Evolutionary conservation across 805 yeast genomes (phyloP).

Genomic region (Saturnispora kantuleensis): DNA sequence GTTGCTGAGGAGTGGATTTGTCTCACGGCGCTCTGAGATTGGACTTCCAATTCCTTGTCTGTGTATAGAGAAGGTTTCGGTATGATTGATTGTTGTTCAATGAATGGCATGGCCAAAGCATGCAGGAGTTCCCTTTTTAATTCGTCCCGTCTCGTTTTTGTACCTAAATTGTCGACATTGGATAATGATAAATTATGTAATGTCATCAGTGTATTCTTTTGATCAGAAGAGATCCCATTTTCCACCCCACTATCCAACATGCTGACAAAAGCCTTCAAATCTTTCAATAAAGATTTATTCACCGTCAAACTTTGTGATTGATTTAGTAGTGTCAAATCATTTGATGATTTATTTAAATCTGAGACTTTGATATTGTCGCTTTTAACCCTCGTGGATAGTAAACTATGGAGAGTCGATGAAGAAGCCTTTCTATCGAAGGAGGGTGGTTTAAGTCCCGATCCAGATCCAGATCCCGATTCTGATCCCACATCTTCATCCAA

Average conservation of each 20-base stretch:
- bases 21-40: constrained; percentile 7
- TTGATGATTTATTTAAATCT: neutral
- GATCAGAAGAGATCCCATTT: constrained; percentile 16
- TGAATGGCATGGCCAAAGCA: constrained; percentile 62
- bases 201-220: constrained; percentile 34
- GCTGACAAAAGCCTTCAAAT: constrained; percentile 39
- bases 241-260: constrained; percentile 33
- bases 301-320: constrained; percentile 11
- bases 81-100: constrained; percentile 27
- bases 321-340: constrained; percentile 3
- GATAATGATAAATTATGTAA: constrained; percentile 48
- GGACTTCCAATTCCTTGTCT: constrained; percentile 3
- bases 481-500: neutral
- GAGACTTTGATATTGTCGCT: neutral
- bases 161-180: constrained; percentile 27
- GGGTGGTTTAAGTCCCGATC: neutral
- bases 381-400: constrained; percentile 25
- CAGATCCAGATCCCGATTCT: too few relatives aligned
- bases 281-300: constrained; percentile 25
- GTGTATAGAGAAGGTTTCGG: constrained; percentile 10
- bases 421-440: constrained; percentile 33
- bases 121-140: constrained; percentile 41
- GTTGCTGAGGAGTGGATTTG: constrained; percentile 55
- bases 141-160: constrained; percentile 30
- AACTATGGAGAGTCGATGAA: constrained; percentile 37